Evolutionary conservation across 805 yeast species (phyloP).

Genomic region (Torulaspora microellipsoides): DNA sequence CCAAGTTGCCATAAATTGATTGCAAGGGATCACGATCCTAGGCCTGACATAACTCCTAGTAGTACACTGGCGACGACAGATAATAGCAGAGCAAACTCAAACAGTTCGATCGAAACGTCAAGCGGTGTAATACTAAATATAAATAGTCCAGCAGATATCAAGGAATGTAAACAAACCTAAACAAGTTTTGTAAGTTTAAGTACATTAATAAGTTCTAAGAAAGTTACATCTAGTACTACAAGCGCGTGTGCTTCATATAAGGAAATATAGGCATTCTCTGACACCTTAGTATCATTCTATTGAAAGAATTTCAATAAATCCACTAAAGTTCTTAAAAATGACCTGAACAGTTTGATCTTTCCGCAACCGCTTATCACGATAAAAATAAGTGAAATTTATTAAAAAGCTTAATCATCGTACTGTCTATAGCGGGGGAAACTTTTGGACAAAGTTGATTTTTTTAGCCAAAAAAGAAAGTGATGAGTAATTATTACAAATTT

Average conservation of each 20-base stretch:
- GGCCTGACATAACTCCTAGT: conserved; percentile 4
- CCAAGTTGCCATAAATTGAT: conserved; percentile 21
- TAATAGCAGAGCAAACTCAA: background rate
- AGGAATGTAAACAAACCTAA: background rate
- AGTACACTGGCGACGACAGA: too few relatives aligned
- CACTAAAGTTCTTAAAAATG: conserved; percentile 35
- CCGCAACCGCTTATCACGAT: conserved; percentile 36
- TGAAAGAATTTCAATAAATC: conserved; percentile 18
- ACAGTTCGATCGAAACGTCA: background rate
- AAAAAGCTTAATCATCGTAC: conserved; percentile 41
- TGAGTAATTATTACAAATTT: background rate
- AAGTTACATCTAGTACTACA: too few relatives aligned
- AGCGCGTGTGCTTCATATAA: too few relatives aligned
- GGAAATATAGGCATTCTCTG: conserved; percentile 31
- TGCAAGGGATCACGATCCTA: conserved; percentile 20
- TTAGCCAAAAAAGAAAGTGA: conserved; percentile 3
- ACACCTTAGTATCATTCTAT: conserved; percentile 34
- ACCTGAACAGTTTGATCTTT: conserved; percentile 23
- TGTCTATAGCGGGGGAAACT: conserved; percentile 65
- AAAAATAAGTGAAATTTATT: conserved; percentile 15
- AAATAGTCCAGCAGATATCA: background rate
- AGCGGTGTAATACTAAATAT: conserved; percentile 1
- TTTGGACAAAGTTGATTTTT: conserved; percentile 56
- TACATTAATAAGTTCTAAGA: too few relatives aligned
- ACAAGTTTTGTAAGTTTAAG: too few relatives aligned